A percentile compares a stretch with the other conserved stretches of the same genome.
phyloP scores from a whole-genome alignment of 305 asterid genomes.

The Plantago rigida region DNA sequence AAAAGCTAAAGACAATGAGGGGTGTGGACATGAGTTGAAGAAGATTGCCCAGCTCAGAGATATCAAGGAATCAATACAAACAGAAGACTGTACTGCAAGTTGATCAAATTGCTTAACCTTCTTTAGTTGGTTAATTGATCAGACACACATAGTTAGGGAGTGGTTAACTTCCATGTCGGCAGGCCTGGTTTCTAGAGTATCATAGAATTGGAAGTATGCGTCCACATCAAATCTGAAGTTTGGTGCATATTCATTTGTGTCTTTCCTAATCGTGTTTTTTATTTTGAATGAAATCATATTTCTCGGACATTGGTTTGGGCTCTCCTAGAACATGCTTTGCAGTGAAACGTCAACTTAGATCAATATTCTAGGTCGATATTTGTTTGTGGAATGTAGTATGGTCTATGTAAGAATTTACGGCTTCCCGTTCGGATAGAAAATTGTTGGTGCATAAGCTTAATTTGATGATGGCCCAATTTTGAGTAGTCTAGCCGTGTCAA shows the following conservation, averaged over 20 bases:
- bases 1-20: not conserved
- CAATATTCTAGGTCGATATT: too few relatives aligned
- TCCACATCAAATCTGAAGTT: not conserved
- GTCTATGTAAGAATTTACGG: too few relatives aligned
- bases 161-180: constrained; percentile 3
- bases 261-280: not conserved
- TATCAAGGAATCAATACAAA: constrained; percentile 10
- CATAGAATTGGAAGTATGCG: not conserved
- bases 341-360: too few relatives aligned
- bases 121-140: not conserved
- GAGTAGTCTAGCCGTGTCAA: too few relatives aligned
- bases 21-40: not conserved
- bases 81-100: constrained; percentile 2
- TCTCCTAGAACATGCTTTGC: too few relatives aligned
- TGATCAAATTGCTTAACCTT: not conserved
- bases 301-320: too few relatives aligned
- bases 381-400: too few relatives aligned
- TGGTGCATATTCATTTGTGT: not conserved
- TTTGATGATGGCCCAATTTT: too few relatives aligned
- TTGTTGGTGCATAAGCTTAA: too few relatives aligned
- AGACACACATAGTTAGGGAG: constrained; percentile 5
- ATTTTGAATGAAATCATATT: too few relatives aligned
- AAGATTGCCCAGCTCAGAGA: not conserved
- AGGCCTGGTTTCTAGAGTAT: not conserved
- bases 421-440: too few relatives aligned